Conservation (phyloP, 1,284 basidiomycete genomes). For the Caloboletus firmus region DNA sequence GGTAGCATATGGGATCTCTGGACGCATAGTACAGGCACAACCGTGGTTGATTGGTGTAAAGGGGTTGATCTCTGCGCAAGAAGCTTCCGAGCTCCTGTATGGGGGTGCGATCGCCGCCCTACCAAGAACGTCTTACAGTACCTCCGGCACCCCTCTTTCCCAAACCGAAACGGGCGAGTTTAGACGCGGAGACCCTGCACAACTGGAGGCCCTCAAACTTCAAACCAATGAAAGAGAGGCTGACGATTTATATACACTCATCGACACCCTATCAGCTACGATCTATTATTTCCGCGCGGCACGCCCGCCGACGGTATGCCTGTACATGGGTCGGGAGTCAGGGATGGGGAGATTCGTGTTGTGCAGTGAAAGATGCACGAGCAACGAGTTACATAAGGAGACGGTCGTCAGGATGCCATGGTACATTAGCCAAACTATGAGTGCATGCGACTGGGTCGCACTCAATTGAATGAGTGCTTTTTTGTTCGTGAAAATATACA, state of each 20-base stretch:
- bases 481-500: not conserved
- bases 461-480: slow-evolving; percentile 6
- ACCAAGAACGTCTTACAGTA: slow-evolving; percentile 22
- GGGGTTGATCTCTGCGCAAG: slow-evolving; percentile 27
- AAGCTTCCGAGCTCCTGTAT: slow-evolving; percentile 20
- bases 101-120: slow-evolving; percentile 10
- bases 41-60: slow-evolving; percentile 31
- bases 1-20: slow-evolving; percentile 24
- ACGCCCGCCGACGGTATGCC: slow-evolving; percentile 28
- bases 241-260: slow-evolving; percentile 25
- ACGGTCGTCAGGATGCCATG: slow-evolving; percentile 27
- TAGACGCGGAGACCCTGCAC: slow-evolving; percentile 18
- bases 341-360: slow-evolving; percentile 28
- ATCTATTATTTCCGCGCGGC: slow-evolving; percentile 29
- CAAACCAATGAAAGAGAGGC: not conserved
- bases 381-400: slow-evolving; percentile 26
- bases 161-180: slow-evolving; percentile 6
- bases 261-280: slow-evolving; percentile 28
- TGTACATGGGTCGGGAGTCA: slow-evolving; percentile 25
- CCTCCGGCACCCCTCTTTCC: slow-evolving; percentile 24
- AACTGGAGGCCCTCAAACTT: slow-evolving; percentile 2
- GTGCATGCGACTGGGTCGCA: slow-evolving; percentile 26
- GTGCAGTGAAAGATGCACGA: slow-evolving; percentile 23
- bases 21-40: slow-evolving; percentile 19
- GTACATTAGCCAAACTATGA: slow-evolving; percentile 20